Conservation (phyloP, 306 rosid species). For the Trifolium dubium region DNA sequence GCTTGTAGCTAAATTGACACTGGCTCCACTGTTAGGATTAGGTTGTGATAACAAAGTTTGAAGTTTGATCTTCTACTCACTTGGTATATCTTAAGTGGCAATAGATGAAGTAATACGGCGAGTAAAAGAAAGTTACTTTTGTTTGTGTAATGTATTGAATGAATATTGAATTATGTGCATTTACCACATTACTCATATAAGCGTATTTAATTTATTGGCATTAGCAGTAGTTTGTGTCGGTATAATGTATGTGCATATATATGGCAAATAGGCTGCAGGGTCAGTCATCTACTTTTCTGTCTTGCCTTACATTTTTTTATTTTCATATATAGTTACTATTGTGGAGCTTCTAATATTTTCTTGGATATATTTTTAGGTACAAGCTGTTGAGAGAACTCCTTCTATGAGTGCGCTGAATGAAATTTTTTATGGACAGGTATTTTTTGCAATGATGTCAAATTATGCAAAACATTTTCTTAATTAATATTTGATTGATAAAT, state of each 20-base stretch:
- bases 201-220: constrained; percentile 27
- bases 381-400: constrained; percentile 95
- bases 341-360: constrained; percentile 39
- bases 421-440: constrained; percentile 96
- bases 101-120: constrained; percentile 10
- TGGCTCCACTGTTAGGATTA: constrained; percentile 6
- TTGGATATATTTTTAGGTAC: constrained; percentile 70
- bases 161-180: neutral
- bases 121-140: constrained; percentile 6
- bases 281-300: constrained; percentile 28
- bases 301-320: constrained; percentile 33
- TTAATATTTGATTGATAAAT: constrained; percentile 27
- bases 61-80: constrained; percentile 22
- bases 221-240: constrained; percentile 7
- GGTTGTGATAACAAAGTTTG: neutral
- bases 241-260: neutral
- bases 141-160: neutral
- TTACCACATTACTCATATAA: constrained; percentile 12
- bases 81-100: constrained; percentile 29
- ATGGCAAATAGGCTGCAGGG: constrained; percentile 15
- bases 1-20: constrained; percentile 22
- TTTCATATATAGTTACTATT: constrained; percentile 3
- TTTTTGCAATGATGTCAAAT: constrained; percentile 24
- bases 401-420: constrained; percentile 98
- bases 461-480: constrained; percentile 12